Conservation (phyloP, 1,284 basidiomycete species). For the Tremellales sp. region DNA sequence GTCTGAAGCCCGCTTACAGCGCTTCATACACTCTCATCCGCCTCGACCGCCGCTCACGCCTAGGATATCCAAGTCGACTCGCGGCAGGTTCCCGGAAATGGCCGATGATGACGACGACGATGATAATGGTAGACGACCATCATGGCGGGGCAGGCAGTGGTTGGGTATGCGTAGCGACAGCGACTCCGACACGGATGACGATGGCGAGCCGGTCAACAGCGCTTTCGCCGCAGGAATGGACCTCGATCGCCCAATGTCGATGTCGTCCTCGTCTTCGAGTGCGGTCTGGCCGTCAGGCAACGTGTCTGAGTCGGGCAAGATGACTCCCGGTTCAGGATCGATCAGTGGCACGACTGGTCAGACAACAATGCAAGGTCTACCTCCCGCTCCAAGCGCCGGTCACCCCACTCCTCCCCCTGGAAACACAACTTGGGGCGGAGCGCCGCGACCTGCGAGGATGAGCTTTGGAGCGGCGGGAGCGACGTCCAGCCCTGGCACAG, state of each 20-base stretch:
- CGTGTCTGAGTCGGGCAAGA: slow-evolving; percentile 16
- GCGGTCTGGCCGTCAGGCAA: slow-evolving; percentile 3
- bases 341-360: too few relatives aligned
- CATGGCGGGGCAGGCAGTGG: slow-evolving; percentile 2
- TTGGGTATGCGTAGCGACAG: slow-evolving; percentile 15
- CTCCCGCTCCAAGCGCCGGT: not conserved
- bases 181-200: slow-evolving; percentile 38
- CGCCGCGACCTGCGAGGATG: slow-evolving; percentile 9
- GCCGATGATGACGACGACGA: slow-evolving; percentile 46
- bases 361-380: not conserved
- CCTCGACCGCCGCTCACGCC: slow-evolving; percentile 38
- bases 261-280: slow-evolving; percentile 10
- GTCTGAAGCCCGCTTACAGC: slow-evolving; percentile 42
- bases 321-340: slow-evolving; percentile 11
- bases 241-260: slow-evolving; percentile 34
- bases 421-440: slow-evolving; percentile 10
- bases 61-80: slow-evolving; percentile 27
- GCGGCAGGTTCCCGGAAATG: slow-evolving; percentile 45
- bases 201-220: slow-evolving; percentile 34
- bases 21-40: slow-evolving; percentile 38
- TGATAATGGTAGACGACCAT: slow-evolving; percentile 4
- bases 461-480: slow-evolving; percentile 20
- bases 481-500: slow-evolving; percentile 31
- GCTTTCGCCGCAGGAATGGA: slow-evolving; percentile 46
- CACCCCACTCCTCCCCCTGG: slow-evolving; percentile 13